A percentile compares a stretch with the other conserved stretches of the same genome.
These are phyloP conservation scores for Zarea fungicola DNA, from an alignment of 2,329 filamentous ascomycete genomes.

Conservation along the genomic window DNA sequence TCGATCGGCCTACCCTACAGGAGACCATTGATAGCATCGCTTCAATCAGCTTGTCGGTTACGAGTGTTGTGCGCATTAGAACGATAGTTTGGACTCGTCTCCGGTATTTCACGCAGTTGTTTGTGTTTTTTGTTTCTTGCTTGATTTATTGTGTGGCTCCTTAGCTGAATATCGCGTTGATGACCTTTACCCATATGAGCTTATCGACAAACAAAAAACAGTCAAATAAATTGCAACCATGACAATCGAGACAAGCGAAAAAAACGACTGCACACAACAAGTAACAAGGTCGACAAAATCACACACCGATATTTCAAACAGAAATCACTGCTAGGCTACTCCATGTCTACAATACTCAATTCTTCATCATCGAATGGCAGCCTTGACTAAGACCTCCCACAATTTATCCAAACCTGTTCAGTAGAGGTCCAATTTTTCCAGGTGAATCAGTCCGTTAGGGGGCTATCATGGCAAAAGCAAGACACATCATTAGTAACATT, in stretches of 20 bases:
- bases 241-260: background rate
- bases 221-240: background rate
- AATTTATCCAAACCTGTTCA: constrained; percentile 1
- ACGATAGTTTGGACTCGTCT: no score
- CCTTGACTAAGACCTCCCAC: no score
- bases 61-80: constrained; percentile 3
- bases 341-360: background rate
- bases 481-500: background rate
- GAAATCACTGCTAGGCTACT: background rate
- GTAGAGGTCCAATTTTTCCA: constrained; percentile 47
- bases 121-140: no score
- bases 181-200: no score
- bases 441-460: constrained; percentile 58
- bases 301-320: background rate
- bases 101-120: no score
- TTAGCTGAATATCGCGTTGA: no score
- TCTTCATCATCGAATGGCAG: no score
- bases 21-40: background rate
- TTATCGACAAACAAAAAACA: no score
- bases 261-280: background rate
- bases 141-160: no score
- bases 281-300: background rate
- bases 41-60: background rate
- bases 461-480: constrained; percentile 37
- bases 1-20: constrained; percentile 9